Conservation (phyloP, 2,329 filamentous ascomycete genomes). For the Ceratocystis lukuohia region DNA sequence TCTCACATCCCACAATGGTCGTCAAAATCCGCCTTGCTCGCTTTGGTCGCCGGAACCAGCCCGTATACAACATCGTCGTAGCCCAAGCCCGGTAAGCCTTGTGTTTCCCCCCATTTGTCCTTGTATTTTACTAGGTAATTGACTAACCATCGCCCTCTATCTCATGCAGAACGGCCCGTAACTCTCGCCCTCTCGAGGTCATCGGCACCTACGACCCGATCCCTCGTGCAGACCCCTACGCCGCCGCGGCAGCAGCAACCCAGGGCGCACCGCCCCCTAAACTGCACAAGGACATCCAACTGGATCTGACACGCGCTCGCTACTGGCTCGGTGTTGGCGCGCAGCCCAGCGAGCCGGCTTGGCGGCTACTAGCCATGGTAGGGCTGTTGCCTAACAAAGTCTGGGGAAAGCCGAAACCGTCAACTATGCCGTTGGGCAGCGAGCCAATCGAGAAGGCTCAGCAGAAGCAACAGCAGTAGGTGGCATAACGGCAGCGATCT, state of each 20-base stretch:
- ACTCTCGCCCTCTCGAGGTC: conserved; percentile 84
- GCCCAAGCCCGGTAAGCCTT: conserved; percentile 66
- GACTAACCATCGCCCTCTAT: conserved; percentile 7
- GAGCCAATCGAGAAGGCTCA: neutral
- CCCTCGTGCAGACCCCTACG: conserved; percentile 49
- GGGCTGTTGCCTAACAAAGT: conserved; percentile 21
- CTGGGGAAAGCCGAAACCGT: conserved; percentile 17
- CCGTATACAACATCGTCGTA: conserved; percentile 96
- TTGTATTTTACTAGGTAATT: neutral
- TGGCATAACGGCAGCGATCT: neutral
- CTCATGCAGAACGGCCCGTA: conserved; percentile 60
- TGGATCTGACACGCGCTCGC: conserved; percentile 66
- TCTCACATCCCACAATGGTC: conserved; percentile 50
- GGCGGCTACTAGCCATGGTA: conserved; percentile 75
- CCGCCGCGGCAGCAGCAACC: conserved; percentile 40
- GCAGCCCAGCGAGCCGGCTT: conserved; percentile 80
- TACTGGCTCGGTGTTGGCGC: conserved; percentile 98
- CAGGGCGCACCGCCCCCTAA: conserved; percentile 56
- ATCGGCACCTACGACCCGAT: conserved; percentile 65
- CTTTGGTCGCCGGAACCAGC: conserved; percentile 76
- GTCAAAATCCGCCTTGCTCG: conserved; percentile 86
- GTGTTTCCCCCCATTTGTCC: neutral
- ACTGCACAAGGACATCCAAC: conserved; percentile 80
- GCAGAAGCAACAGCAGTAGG: neutral
- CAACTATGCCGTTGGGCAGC: conserved; percentile 8